These are phyloP conservation scores for Mycotypha africana DNA, from an alignment of 371 early-diverging fungal genomes.

Conservation along the genomic window DNA sequence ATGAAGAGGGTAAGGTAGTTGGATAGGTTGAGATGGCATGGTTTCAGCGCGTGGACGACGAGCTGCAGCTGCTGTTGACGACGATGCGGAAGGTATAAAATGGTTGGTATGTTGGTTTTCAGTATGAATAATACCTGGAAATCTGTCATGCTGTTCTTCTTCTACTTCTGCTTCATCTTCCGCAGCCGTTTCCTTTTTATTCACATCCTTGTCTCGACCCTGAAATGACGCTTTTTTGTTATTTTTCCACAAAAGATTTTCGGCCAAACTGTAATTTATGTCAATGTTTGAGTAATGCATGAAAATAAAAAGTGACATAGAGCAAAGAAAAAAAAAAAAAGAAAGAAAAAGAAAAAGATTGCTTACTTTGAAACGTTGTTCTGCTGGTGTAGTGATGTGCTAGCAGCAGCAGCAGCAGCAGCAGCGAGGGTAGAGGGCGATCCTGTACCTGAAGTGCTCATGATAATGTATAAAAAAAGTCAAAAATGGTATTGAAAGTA, in stretches of 20 bases:
- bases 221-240: no score
- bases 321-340: no score
- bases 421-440: constrained; percentile 1
- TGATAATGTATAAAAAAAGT: neutral
- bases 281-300: constrained; percentile 1
- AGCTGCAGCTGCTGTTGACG: no score
- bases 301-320: no score
- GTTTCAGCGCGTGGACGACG: constrained; percentile 71
- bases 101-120: no score
- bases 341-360: neutral
- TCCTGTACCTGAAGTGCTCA: constrained; percentile 6
- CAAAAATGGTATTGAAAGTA: no score
- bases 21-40: constrained; percentile 34
- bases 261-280: no score
- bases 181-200: neutral
- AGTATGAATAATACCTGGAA: neutral
- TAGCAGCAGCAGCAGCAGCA: neutral
- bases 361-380: constrained; percentile 2
- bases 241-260: no score
- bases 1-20: constrained; percentile 13
- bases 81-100: no score
- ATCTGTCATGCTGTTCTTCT: neutral
- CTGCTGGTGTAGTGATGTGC: neutral
- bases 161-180: neutral
- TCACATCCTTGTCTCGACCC: no score